Conservation (phyloP, 2,329 filamentous ascomycete genomes). For the Alternaria viburni region DNA sequence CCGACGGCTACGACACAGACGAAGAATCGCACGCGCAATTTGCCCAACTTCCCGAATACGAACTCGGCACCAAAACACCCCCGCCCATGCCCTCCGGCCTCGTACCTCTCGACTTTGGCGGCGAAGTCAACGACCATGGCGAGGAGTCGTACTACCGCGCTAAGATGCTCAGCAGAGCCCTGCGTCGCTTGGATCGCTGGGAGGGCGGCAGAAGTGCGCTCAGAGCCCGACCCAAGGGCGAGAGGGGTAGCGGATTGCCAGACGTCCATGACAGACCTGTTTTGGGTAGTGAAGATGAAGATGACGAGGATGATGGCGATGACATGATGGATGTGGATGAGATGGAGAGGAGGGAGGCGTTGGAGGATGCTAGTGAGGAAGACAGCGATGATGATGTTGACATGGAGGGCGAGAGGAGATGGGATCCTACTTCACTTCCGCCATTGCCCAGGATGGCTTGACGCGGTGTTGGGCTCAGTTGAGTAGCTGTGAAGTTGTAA, state of each 20-base stretch:
- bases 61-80: conserved; percentile 35
- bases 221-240: conserved; percentile 35
- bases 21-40: conserved; percentile 38
- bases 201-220: conserved; percentile 49
- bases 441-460: conserved; percentile 22
- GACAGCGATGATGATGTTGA: conserved; percentile 18
- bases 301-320: conserved; percentile 12
- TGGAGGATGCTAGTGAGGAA: conserved; percentile 26
- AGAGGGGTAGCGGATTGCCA: conserved; percentile 2
- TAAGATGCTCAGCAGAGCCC: conserved; percentile 68
- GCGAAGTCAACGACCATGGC: conserved; percentile 75
- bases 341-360: conserved; percentile 1
- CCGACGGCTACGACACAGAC: conserved; percentile 56
- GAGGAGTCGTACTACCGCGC: conserved; percentile 74
- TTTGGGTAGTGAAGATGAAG: conserved; percentile 17
- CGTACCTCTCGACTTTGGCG: conserved; percentile 59
- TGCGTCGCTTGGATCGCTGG: conserved; percentile 75
- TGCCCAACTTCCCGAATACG: conserved; percentile 48
- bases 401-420: conserved; percentile 7
- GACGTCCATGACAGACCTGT: background rate
- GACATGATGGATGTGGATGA: conserved; percentile 23
- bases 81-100: conserved; percentile 59
- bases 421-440: conserved; percentile 29
- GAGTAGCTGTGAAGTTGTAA: background rate
- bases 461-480: background rate